A percentile compares a stretch with the other conserved stretches of the same genome.
These are phyloP conservation scores for Pisolithus orientalis DNA, from an alignment of 768 basidiomycete genomes.

Conservation along the genomic window DNA sequence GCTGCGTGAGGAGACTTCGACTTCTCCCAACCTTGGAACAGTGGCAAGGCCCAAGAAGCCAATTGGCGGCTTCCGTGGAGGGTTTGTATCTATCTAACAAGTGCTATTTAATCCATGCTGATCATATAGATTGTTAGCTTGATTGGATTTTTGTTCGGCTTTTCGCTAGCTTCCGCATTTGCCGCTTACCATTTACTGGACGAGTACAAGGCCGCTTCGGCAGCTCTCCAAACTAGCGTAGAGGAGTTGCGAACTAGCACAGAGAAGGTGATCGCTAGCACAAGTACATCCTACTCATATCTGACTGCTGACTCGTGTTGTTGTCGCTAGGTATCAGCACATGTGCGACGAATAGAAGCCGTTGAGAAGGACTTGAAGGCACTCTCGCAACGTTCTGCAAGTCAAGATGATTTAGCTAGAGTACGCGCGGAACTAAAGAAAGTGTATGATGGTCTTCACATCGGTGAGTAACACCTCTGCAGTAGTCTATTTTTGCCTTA, in stretches of 20 bases:
- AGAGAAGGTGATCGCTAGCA: slow-evolving; percentile 44
- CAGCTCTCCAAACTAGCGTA: slow-evolving; percentile 82
- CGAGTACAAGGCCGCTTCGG: slow-evolving; percentile 85
- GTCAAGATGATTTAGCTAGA: slow-evolving; percentile 75
- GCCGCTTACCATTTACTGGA: slow-evolving; percentile 86
- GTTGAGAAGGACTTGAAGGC: slow-evolving; percentile 88
- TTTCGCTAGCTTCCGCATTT: slow-evolving; percentile 81
- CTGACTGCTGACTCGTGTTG: not conserved
- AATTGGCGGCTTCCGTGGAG: slow-evolving; percentile 66
- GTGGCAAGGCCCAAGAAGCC: slow-evolving; percentile 62
- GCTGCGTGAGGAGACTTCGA: slow-evolving; percentile 35
- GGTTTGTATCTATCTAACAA: slow-evolving; percentile 32
- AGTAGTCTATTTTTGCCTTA: not conserved
- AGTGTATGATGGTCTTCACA: slow-evolving; percentile 74
- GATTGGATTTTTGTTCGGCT: slow-evolving; percentile 82
- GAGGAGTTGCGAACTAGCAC: slow-evolving; percentile 82
- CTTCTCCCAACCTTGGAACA: slow-evolving; percentile 45
- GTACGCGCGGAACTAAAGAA: slow-evolving; percentile 82
- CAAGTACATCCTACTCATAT: slow-evolving; percentile 15
- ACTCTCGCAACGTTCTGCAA: slow-evolving; percentile 54
- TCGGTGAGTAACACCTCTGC: slow-evolving; percentile 43
- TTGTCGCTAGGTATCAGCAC: slow-evolving; percentile 61
- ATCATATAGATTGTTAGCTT: slow-evolving; percentile 40
- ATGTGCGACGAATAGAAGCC: slow-evolving; percentile 74
- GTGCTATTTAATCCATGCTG: not conserved